Conservation (phyloP, 169 alveolate species). For the Plasmodium cynomolgi region DNA sequence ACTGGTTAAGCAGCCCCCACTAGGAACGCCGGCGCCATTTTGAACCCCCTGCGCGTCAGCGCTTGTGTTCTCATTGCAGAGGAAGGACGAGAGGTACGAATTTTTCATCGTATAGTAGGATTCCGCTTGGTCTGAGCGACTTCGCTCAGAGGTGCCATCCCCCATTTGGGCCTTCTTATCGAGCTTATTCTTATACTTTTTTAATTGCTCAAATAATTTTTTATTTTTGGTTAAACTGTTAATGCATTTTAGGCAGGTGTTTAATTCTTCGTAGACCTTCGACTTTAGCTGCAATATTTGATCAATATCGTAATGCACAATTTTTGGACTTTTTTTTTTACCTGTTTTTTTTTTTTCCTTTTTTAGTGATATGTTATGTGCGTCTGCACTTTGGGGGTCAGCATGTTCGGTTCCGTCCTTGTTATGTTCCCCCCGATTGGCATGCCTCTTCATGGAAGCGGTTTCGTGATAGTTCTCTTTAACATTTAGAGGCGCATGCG, state of each 20-base stretch:
- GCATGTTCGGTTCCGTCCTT: neutral
- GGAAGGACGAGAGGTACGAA: constrained; percentile 19
- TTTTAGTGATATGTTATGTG: neutral
- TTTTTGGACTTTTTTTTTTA: constrained; percentile 6
- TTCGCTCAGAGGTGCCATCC: neutral
- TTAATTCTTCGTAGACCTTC: constrained; percentile 13
- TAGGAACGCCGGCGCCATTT: neutral
- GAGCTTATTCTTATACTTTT: constrained; percentile 6
- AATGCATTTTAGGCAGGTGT: constrained; percentile 13
- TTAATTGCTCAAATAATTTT: constrained; percentile 35
- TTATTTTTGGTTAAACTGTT: constrained; percentile 46
- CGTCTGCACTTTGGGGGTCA: neutral
- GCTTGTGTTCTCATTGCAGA: constrained; percentile 23
- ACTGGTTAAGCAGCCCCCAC: neutral
- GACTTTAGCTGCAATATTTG: constrained; percentile 33
- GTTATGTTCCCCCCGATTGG: neutral
- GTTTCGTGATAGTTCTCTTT: neutral
- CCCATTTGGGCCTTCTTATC: neutral
- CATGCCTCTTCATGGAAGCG: neutral
- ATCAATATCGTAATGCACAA: constrained; percentile 15
- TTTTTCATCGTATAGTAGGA: constrained; percentile 45
- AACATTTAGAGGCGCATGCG: neutral
- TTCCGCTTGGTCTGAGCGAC: constrained; percentile 6
- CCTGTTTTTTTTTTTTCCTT: neutral
- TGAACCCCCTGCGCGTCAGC: neutral